Evolutionary conservation across 306 rosid genomes (phyloP).

Genomic region (Begonia fuchsioides): DNA sequence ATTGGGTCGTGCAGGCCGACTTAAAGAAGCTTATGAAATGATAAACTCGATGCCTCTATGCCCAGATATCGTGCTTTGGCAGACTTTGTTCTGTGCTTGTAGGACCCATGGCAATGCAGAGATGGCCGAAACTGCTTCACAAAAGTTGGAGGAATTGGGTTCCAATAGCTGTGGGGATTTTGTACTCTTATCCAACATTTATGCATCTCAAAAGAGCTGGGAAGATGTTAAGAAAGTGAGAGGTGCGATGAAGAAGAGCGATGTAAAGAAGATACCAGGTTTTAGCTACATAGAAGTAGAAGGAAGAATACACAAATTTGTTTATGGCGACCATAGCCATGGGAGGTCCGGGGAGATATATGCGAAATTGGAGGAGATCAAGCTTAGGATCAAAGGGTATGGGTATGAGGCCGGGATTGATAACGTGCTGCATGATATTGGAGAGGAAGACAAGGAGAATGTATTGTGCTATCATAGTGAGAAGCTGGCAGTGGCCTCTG

Average conservation of each 20-base stretch:
- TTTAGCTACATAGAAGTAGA: conserved; percentile 19
- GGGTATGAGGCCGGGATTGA: conserved; percentile 26
- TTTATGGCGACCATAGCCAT: conserved; percentile 25
- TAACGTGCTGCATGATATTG: conserved; percentile 22
- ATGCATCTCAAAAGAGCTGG: conserved; percentile 17
- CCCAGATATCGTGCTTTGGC: conserved; percentile 33
- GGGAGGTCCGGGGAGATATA: conserved; percentile 16
- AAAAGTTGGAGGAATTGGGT: conserved; percentile 22
- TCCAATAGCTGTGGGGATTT: conserved; percentile 21
- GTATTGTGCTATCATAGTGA: conserved; percentile 21
- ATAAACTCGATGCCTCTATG: conserved; percentile 26
- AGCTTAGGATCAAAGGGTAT: conserved; percentile 18
- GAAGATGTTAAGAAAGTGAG: conserved; percentile 21
- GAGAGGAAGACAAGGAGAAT: conserved; percentile 31
- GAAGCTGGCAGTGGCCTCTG: conserved; percentile 32
- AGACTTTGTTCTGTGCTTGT: conserved; percentile 32
- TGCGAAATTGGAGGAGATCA: conserved; percentile 20
- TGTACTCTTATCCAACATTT: conserved; percentile 31
- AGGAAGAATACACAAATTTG: conserved; percentile 27
- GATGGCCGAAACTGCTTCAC: conserved; percentile 27
- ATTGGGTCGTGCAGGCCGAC: conserved; percentile 29
- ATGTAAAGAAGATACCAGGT: conserved; percentile 29
- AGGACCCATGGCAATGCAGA: conserved; percentile 25
- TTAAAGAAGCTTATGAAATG: conserved; percentile 21
- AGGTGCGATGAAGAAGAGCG: conserved; percentile 20